These are phyloP conservation scores for Ophiostoma piceae DNA, from an alignment of 2,329 filamentous ascomycete species.

Conservation along the genomic window DNA sequence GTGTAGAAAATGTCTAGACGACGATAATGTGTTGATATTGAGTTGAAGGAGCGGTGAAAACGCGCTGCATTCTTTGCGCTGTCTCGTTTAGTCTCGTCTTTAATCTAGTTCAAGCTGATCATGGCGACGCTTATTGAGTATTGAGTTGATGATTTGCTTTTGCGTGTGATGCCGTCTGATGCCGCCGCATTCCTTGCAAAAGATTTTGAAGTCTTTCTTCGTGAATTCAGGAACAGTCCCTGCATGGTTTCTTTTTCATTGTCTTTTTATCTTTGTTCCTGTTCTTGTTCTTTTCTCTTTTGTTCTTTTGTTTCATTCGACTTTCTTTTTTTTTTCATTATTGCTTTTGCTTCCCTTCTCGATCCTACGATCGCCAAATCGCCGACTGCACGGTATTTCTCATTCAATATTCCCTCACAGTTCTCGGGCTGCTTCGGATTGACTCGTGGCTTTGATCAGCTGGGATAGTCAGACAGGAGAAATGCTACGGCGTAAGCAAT, in stretches of 20 bases:
- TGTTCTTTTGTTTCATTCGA: neutral
- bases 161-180: neutral
- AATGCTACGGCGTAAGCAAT: neutral
- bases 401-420: neutral
- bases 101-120: neutral
- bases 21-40: neutral
- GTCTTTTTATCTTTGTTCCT: neutral
- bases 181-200: neutral
- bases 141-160: neutral
- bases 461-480: neutral
- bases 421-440: neutral
- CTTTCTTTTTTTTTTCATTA: neutral
- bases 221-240: neutral
- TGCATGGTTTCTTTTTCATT: neutral
- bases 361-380: neutral
- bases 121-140: neutral
- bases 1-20: neutral
- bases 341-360: neutral
- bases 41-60: neutral
- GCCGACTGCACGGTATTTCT: conserved; percentile 5
- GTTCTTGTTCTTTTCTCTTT: neutral
- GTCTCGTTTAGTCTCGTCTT: neutral
- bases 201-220: neutral
- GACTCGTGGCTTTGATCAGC: neutral
- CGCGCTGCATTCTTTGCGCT: conserved; percentile 4